Evolutionary conservation across 768 basidiomycete genomes (phyloP).

Genomic region (Agrocybe praecox): DNA sequence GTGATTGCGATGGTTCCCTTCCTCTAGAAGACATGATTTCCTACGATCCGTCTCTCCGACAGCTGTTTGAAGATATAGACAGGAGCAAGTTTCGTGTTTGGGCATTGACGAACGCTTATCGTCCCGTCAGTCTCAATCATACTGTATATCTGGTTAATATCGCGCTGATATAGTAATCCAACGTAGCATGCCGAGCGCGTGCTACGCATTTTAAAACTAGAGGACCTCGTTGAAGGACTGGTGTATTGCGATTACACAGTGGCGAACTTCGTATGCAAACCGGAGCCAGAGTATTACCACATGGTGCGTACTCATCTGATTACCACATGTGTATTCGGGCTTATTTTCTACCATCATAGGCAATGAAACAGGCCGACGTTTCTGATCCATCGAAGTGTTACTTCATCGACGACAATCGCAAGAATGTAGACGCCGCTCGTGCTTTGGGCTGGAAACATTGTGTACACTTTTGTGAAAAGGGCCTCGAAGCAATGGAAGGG

Average conservation of each 20-base stretch:
- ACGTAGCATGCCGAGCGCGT: conserved; percentile 81
- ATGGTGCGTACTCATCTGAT: conserved; percentile 39
- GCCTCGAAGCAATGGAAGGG: conserved; percentile 64
- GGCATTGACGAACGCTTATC: conserved; percentile 87
- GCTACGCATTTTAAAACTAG: conserved; percentile 68
- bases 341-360: conserved; percentile 41
- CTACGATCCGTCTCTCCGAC: conserved; percentile 60
- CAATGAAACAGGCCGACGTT: conserved; percentile 61
- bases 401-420: conserved; percentile 78
- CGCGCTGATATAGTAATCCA: conserved; percentile 8
- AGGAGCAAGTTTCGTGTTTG: conserved; percentile 77
- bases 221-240: conserved; percentile 74
- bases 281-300: conserved; percentile 71
- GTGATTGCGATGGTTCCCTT: conserved; percentile 80
- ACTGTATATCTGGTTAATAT: background rate
- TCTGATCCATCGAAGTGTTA: conserved; percentile 71
- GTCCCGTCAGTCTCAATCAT: conserved; percentile 45
- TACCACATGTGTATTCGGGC: background rate
- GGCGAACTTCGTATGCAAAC: conserved; percentile 77
- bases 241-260: conserved; percentile 79
- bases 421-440: conserved; percentile 69
- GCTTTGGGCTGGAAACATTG: conserved; percentile 71
- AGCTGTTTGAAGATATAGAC: conserved; percentile 80
- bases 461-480: conserved; percentile 77
- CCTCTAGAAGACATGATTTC: conserved; percentile 81